Evolutionary conservation across 352 stramenopile genomes (phyloP), one percentile per base, ranked within the genome.

Genomic region (Pilasporangium apinafurcum): DNA sequence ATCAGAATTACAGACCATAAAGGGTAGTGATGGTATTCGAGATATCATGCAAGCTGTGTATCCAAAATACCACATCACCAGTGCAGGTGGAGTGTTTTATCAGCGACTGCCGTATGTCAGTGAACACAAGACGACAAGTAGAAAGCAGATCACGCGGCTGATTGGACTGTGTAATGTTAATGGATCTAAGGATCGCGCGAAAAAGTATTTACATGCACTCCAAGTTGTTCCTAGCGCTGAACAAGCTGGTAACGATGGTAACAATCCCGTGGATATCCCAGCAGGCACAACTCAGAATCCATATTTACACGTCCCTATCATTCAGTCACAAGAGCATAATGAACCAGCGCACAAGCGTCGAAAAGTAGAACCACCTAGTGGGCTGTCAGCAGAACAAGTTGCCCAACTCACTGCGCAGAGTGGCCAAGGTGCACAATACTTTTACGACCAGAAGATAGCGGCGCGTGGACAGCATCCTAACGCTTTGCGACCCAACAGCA

Each of bases 51-150:
- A 69, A 38, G 53, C 60, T 12, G 56, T 81, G 8, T 54, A 74
- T 17, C 79, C 79, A n/a, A 79, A 70, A 21, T 92, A 92, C 47
- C 79, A 92, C 48, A 75, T 92, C 39, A 80, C 66, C 10, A 82
- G 69, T 53, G 66, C 53, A 20, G 56, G 51, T 37, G 68, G 74
- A 13, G 68, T 86, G 17, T 92, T 88, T 37, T 89, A 89, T 59
- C 76, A 92, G 56, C 71, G 75, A 8, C 52, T 87, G 26, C 79
- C 79, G 13, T 92, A 92, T 58, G 67, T 92, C 38, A 92, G 71
- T 22, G 71, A 85, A 31, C 51, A 59, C 8, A 32, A 35, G 1
- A 59, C 44, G 12, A 72, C 60, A 3, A 60, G 62, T 25, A 56
- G 59, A 28, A 86, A 86, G 56, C 68, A 72, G 29, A 34, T 92